phyloP scores from a whole-genome alignment of 805 yeast genomes.

The Metschnikowia sp. region DNA sequence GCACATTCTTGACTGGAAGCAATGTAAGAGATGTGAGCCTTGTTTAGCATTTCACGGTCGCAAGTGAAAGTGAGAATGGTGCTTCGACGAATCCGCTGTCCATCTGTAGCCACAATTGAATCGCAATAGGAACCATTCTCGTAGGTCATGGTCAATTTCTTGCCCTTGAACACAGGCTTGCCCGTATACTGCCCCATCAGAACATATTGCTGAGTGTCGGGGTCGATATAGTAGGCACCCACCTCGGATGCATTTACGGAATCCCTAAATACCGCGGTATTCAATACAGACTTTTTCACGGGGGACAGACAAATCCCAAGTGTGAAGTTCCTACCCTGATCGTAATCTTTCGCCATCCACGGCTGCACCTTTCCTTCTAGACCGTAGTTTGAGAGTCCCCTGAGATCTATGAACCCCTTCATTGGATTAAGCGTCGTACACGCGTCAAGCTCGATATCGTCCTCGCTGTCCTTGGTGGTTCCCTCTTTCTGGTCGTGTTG shows the following conservation, averaged over 20 bases:
- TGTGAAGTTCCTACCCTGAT: constrained; percentile 68
- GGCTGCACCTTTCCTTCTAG: constrained; percentile 45
- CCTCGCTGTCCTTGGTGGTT: not conserved
- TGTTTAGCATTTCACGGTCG: constrained; percentile 66
- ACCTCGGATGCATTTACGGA: constrained; percentile 42
- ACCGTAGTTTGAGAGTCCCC: constrained; percentile 46
- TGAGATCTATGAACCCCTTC: constrained; percentile 49
- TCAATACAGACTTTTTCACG: constrained; percentile 26
- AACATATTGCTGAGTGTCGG: constrained; percentile 34
- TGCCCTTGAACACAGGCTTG: constrained; percentile 66
- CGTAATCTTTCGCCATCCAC: constrained; percentile 72
- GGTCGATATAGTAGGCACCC: constrained; percentile 57
- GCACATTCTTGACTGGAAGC: constrained; percentile 76
- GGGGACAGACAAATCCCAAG: constrained; percentile 69
- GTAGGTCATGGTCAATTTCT: constrained; percentile 67
- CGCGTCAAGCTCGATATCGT: constrained; percentile 24
- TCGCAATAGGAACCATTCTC: constrained; percentile 62
- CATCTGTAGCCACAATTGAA: constrained; percentile 35
- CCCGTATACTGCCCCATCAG: constrained; percentile 64
- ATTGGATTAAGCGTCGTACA: constrained; percentile 44
- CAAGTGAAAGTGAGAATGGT: constrained; percentile 72
- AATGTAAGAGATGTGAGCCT: constrained; percentile 64
- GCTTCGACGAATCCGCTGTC: constrained; percentile 52
- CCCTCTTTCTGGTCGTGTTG: not conserved
- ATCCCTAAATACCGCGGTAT: constrained; percentile 33